Evolutionary conservation across 768 basidiomycete species (phyloP), one percentile per base, ranked within the genome.

Genomic region (Mycena maculata): DNA sequence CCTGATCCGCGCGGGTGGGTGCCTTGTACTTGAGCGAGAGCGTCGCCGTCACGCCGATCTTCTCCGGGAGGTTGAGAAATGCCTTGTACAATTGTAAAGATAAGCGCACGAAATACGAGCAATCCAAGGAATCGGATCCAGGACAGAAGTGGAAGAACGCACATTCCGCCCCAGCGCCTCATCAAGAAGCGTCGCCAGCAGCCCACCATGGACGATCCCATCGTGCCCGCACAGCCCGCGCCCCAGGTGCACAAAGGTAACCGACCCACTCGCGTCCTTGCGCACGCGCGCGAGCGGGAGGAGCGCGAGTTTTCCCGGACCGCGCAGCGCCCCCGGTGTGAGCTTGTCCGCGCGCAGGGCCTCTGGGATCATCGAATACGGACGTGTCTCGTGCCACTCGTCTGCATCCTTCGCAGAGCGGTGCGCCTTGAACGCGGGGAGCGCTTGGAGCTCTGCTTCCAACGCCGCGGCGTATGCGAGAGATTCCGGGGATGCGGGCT

Each of bases 231-330:
- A 99, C 56, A 99, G 68, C 2, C 90, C 92, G 45, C 92, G 80
- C 2, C 97, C 97, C 3, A 98, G 82, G 27, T 27, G 48, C 10
- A 49, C 13, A 20, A 49, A 49, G 28, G 30, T 20, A 11, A 18
- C 27, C 28, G 48, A 25, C 48, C 4, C 48, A 12, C 48, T 28
- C 48, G 28, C 48, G 48, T 49, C 48, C 48, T 30, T 27, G 22
- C 20, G 23, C 20, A 87, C 87, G 23, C 96, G 86, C 13, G 94
- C 87, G 3, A 99, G 74, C 3, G 96, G 95, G n/a, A 85, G 83
- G 61, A 97, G 75, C 0, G 95, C 94, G 3, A 99, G 85, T 76
- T 88, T 92, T 3, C 94, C 94, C 0, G 96, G 94, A 2, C 95
- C 97, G 27, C 90, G 82, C 22, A 99, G 82, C 1, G 94, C 85